These are phyloP conservation scores for Anthoceros angustus DNA, from an alignment of 225 moss, liverwort and hornwort species.

Conservation along the genomic window DNA sequence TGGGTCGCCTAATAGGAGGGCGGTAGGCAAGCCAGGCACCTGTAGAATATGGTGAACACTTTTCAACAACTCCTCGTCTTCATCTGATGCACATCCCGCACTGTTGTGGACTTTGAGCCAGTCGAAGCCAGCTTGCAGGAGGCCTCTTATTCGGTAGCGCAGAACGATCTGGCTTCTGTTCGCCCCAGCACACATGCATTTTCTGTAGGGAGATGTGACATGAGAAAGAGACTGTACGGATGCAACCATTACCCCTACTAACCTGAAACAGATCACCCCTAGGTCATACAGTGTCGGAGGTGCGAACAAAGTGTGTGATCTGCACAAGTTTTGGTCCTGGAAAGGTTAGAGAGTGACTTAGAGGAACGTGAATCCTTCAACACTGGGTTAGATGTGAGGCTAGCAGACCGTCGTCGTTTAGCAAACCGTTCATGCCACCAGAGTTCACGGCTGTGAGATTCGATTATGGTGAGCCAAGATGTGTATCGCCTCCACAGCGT, in stretches of 20 bases:
- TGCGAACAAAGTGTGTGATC: constrained; percentile 10
- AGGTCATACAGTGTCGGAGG: constrained; percentile 47
- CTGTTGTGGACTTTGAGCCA: constrained; percentile 22
- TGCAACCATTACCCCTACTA: not conserved
- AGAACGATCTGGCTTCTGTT: constrained; percentile 45
- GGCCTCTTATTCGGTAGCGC: constrained; percentile 34
- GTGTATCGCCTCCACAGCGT: constrained; percentile 36
- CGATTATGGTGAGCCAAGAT: constrained; percentile 35
- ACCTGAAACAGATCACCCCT: constrained; percentile 61
- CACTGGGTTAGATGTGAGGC: not conserved
- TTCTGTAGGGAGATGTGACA: not conserved
- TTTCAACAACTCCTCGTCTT: constrained; percentile 31
- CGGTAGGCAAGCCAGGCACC: constrained; percentile 15
- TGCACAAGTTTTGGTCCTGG: constrained; percentile 10
- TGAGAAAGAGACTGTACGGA: not conserved
- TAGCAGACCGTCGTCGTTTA: constrained; percentile 31
- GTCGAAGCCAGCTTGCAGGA: constrained; percentile 36
- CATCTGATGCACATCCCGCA: constrained; percentile 26
- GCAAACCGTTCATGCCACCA: constrained; percentile 45
- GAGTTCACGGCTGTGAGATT: constrained; percentile 37
- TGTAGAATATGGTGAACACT: constrained; percentile 36
- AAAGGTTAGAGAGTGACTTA: constrained; percentile 6
- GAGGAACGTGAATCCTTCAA: not conserved
- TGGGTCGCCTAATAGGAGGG: not conserved
- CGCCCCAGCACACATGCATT: not conserved